Conservation (phyloP, 2,329 filamentous ascomycete species). For the Karstenula rhodostoma region DNA sequence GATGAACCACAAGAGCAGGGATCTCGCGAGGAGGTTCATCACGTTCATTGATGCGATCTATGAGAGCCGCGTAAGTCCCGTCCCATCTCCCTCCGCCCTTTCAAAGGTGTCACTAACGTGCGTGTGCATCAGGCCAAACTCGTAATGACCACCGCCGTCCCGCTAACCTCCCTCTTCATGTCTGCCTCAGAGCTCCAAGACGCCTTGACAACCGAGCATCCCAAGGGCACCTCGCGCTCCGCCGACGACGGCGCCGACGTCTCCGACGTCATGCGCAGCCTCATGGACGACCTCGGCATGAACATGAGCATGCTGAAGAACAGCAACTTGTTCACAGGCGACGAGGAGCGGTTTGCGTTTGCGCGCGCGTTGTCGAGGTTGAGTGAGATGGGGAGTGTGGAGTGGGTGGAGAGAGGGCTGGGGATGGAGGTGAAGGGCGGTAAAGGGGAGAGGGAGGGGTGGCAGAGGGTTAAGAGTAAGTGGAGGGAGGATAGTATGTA, state of each 20-base stretch:
- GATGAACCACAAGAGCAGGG: slow-evolving; percentile 86
- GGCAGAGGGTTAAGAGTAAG: slow-evolving; percentile 70
- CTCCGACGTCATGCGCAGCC: slow-evolving; percentile 75
- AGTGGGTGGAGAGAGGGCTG: slow-evolving; percentile 88
- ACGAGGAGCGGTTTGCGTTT: slow-evolving; percentile 97
- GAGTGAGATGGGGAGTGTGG: slow-evolving; percentile 89
- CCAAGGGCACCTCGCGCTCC: slow-evolving; percentile 32
- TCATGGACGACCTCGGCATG: slow-evolving; percentile 88
- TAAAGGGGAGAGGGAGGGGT: slow-evolving; percentile 70
- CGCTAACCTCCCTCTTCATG: slow-evolving; percentile 85
- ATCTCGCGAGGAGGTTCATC: slow-evolving; percentile 91
- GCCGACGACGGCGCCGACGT: slow-evolving; percentile 61
- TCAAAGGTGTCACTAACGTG: neutral
- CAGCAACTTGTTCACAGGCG: slow-evolving; percentile 87
- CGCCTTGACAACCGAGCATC: slow-evolving; percentile 52
- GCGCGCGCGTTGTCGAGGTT: slow-evolving; percentile 84
- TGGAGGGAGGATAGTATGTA: slow-evolving; percentile 63
- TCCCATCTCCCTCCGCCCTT: neutral
- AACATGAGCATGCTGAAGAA: slow-evolving; percentile 86
- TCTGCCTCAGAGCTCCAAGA: slow-evolving; percentile 62
- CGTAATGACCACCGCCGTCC: slow-evolving; percentile 88
- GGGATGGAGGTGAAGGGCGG: slow-evolving; percentile 71
- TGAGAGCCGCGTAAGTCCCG: slow-evolving; percentile 66
- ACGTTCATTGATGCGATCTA: slow-evolving; percentile 98
- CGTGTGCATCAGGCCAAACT: slow-evolving; percentile 85